Base-by-base conservation (phyloP, 2,329 filamentous ascomycete genomes). In the Daldinia sp. region DNA sequence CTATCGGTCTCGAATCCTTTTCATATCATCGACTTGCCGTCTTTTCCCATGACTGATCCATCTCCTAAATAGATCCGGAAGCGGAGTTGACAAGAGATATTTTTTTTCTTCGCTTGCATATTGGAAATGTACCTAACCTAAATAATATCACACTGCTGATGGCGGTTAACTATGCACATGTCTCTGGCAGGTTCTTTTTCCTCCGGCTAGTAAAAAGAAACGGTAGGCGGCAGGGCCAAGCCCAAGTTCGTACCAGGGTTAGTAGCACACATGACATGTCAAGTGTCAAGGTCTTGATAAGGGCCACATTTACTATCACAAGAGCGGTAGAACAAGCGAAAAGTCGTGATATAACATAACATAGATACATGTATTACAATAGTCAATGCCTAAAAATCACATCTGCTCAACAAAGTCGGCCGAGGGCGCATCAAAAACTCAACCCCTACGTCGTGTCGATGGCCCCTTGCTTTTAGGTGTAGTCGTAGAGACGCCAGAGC, bases 401-500 rank as follows among this genome's bases (percentile, higher is more conserved):
- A 35, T 39, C 23, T 63, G 39, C 58, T 61, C 60, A 65, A 65
- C 33, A 39, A 67, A 61, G 26, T 28, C 50, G 39, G 20, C 12
- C 20, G 18, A 18, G 55, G 28, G 59, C 57, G 56, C 55, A 63
- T 51, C 48, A 41, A 51, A 39, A 63, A 30, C 44, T 68, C 75
- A 83, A 60, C 81, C 81, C 63, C 81, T 79, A 48, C 81, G 80
- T 57, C 81, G 79, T 30, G 81, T 83, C n/a, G 81, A 81, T 9
- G 81, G 81, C 15, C 79, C 79, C 67, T 81, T 82, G 70, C 75
- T 78, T 73, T 78, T 80, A 2, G 79, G 76, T 18, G 75, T 72
- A n/a, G 74, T 72, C 28, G 76, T 71, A 15, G 79, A 72, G 37
- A 72, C 67, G 6, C 73, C 72, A 35, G 79, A 74, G 41, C 71